Percentiles rank a stretch among this genome's conserved stretches.
Evolutionary conservation across 2,329 filamentous ascomycete species (phyloP).

Genomic region (Cercospora sojina): DNA sequence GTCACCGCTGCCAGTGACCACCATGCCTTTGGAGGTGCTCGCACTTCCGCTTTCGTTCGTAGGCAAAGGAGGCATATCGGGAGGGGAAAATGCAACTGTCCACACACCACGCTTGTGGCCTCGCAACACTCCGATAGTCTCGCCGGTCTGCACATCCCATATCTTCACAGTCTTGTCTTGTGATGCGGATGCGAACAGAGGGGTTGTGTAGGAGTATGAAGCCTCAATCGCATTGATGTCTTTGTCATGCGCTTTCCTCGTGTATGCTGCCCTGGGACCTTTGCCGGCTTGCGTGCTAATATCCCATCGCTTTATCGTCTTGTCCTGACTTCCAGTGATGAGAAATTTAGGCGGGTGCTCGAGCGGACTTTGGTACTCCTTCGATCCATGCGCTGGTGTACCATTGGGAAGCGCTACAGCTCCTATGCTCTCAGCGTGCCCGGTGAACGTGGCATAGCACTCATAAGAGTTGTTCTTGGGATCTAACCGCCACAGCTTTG

Average conservation of each 20-base stretch:
- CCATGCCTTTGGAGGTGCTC: constrained; percentile 71
- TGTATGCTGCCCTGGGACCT: constrained; percentile 70
- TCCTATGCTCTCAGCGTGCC: constrained; percentile 90
- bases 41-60: constrained; percentile 63
- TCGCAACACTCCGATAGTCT: constrained; percentile 84
- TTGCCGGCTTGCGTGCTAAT: constrained; percentile 51
- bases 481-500: constrained; percentile 85
- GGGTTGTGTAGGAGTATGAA: constrained; percentile 60
- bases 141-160: constrained; percentile 86
- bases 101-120: constrained; percentile 95
- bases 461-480: constrained; percentile 69
- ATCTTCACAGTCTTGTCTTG: constrained; percentile 98
- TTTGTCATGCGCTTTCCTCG: constrained; percentile 95
- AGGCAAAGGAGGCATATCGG: constrained; percentile 69
- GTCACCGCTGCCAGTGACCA: constrained; percentile 90
- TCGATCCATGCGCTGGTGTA: constrained; percentile 65
- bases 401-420: constrained; percentile 79
- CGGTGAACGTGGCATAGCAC: constrained; percentile 81
- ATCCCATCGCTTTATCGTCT: constrained; percentile 94
- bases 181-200: constrained; percentile 92
- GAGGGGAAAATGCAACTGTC: constrained; percentile 87
- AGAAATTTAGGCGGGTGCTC: constrained; percentile 79
- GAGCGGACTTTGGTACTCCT: constrained; percentile 70
- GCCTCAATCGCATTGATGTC: constrained; percentile 95
- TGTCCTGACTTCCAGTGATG: constrained; percentile 90